A percentile compares a stretch with the other conserved stretches of the same genome.
These are phyloP conservation scores for Panaeolus cyanescens DNA, from an alignment of 768 basidiomycete species.

Conservation along the genomic window DNA sequence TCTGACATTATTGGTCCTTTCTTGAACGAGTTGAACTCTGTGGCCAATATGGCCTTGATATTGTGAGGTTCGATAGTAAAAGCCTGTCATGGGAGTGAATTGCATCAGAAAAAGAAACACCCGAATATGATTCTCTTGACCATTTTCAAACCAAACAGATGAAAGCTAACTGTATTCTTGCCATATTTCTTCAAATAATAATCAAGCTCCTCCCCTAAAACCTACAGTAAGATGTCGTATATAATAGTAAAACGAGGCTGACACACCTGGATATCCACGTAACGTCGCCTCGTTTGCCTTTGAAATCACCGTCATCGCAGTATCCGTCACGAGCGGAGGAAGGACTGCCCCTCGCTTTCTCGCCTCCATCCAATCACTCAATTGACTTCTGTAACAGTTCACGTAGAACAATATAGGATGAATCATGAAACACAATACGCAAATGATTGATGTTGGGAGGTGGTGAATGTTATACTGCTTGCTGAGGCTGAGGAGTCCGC, in stretches of 20 bases:
- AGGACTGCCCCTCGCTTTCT: conserved; percentile 14
- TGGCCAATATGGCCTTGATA: conserved; percentile 44
- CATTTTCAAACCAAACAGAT: conserved; percentile 34
- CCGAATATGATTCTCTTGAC: conserved; percentile 4
- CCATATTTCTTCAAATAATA: conserved; percentile 30
- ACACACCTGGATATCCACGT: conserved; percentile 34
- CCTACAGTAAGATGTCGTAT: neutral
- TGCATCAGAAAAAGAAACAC: neutral
- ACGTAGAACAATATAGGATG: conserved; percentile 1
- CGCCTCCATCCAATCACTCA: conserved; percentile 7
- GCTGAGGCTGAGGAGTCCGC: neutral
- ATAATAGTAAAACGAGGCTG: neutral
- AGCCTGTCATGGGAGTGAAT: neutral
- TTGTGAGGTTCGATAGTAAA: conserved; percentile 13
- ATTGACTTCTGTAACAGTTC: neutral
- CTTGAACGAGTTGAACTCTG: conserved; percentile 47
- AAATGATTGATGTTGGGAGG: conserved; percentile 5
- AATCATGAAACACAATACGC: neutral
- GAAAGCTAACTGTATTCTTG: conserved; percentile 27
- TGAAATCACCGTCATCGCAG: conserved; percentile 8
- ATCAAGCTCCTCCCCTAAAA: conserved; percentile 29
- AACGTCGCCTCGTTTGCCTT: conserved; percentile 17
- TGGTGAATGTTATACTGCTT: neutral
- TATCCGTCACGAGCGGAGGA: conserved; percentile 15
- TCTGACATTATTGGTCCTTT: conserved; percentile 36